phyloP scores from a whole-genome alignment of 2,329 filamentous ascomycete genomes.

The Madurella fahalii region DNA sequence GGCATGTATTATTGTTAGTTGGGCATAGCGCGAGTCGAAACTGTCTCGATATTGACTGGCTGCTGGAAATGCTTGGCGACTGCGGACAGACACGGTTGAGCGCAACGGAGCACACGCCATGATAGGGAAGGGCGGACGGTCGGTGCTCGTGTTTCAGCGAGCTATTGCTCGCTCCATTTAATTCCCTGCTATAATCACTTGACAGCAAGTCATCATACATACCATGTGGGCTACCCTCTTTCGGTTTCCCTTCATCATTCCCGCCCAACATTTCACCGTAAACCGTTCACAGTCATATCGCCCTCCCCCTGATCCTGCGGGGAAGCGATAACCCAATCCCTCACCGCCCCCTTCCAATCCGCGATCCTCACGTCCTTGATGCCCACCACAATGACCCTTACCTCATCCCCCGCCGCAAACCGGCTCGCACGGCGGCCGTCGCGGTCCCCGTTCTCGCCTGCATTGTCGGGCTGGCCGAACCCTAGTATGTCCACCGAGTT shows the following conservation, averaged over 20 bases:
- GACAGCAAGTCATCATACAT: too few relatives aligned
- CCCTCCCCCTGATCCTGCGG: constrained; percentile 12
- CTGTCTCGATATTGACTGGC: background rate
- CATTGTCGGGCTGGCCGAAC: constrained; percentile 30
- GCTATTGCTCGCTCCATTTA: too few relatives aligned
- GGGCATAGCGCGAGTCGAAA: too few relatives aligned
- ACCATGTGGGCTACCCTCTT: too few relatives aligned
- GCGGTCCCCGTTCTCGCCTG: constrained; percentile 45
- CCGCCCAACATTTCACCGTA: constrained; percentile 15
- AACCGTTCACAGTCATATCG: constrained; percentile 37
- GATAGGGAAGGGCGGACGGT: too few relatives aligned
- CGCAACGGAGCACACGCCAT: too few relatives aligned
- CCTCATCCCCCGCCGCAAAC: constrained; percentile 77
- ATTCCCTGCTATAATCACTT: too few relatives aligned
- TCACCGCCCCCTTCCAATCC: constrained; percentile 91
- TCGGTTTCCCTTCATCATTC: too few relatives aligned
- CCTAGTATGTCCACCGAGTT: constrained; percentile 36
- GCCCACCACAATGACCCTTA: constrained; percentile 79
- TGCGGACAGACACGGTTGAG: too few relatives aligned
- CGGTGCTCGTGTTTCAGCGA: too few relatives aligned
- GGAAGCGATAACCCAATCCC: constrained; percentile 61
- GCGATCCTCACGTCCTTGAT: constrained; percentile 83
- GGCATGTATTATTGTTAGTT: background rate
- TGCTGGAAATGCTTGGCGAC: background rate
- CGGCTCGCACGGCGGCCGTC: constrained; percentile 45